Conservation (phyloP, 257 asterid species). For the Solanum verrucosum region DNA sequence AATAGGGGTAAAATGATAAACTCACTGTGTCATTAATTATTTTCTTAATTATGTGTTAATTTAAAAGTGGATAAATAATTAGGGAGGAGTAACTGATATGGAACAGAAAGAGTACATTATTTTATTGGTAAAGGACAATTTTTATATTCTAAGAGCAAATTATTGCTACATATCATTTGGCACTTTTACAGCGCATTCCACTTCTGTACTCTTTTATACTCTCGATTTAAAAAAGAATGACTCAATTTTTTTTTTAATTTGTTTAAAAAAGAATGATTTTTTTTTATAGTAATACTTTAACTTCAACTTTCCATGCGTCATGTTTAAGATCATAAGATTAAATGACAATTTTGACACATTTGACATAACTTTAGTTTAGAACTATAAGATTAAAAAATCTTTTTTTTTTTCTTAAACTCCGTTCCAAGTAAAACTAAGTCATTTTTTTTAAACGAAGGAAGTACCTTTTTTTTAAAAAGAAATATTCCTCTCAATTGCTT, state of each 20-base stretch:
- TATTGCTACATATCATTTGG: not conserved
- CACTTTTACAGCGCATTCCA: not conserved
- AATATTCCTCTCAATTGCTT: not conserved
- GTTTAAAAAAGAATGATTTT: too few species aligned
- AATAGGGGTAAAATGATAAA: too few species aligned
- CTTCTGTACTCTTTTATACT: not conserved
- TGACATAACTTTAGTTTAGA: too few species aligned
- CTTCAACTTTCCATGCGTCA: accelerated
- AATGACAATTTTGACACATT: accelerated
- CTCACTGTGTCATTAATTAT: too few species aligned
- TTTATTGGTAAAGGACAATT: not conserved
- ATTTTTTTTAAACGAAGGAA: too few species aligned
- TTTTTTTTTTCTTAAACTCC: accelerated
- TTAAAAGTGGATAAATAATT: too few species aligned
- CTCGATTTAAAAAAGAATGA: too few species aligned
- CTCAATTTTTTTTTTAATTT: too few species aligned
- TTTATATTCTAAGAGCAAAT: not conserved
- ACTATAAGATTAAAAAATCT: accelerated
- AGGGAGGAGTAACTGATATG: not conserved
- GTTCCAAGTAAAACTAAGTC: accelerated
- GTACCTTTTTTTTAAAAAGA: not conserved
- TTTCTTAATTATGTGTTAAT: too few species aligned
- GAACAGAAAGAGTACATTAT: not conserved
- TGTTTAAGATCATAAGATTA: too few species aligned
- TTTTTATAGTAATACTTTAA: too few species aligned